Percentiles rank a stretch among this genome's conserved stretches.
phyloP scores from a whole-genome alignment of 805 yeast genomes.

The Candida tibetensis region DNA sequence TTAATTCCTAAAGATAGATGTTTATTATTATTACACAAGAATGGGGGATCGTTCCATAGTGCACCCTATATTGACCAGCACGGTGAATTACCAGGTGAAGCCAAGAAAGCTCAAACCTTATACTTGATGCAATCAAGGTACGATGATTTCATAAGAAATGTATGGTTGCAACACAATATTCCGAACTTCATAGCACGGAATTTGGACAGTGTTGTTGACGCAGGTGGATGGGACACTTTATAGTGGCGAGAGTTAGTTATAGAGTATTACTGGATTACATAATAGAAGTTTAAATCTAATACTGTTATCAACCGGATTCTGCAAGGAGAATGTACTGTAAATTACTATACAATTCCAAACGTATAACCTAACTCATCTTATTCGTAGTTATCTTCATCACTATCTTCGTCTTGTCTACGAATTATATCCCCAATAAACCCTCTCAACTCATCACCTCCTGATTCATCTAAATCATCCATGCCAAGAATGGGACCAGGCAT shows the following conservation, averaged over 20 bases:
- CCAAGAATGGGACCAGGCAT: background rate
- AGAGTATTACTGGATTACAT: too few species aligned
- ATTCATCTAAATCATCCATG: slow-evolving; percentile 3
- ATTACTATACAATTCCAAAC: too few species aligned
- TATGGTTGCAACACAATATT: slow-evolving; percentile 79
- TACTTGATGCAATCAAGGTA: slow-evolving; percentile 61
- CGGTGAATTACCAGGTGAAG: slow-evolving; percentile 79
- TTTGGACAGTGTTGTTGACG: slow-evolving; percentile 74
- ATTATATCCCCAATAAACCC: too few species aligned
- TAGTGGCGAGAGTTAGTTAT: too few species aligned
- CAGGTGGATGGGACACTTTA: slow-evolving; percentile 94
- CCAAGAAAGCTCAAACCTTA: slow-evolving; percentile 70
- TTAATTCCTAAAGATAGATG: slow-evolving; percentile 68
- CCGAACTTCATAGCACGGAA: slow-evolving; percentile 76
- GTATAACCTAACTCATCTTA: background rate
- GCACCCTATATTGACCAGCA: slow-evolving; percentile 85
- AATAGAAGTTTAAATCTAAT: background rate
- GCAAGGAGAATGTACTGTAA: too few species aligned
- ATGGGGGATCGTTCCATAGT: slow-evolving; percentile 78
- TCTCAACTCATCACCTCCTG: slow-evolving; percentile 3
- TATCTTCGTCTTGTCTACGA: too few species aligned
- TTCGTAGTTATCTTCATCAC: background rate
- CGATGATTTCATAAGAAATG: slow-evolving; percentile 57
- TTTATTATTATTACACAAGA: slow-evolving; percentile 60
- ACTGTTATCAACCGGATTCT: too few species aligned